Evolutionary conservation across 176 grass and related monocot species (phyloP), one percentile per base, ranked within the genome.

Genomic region (Oryza coarctata): DNA sequence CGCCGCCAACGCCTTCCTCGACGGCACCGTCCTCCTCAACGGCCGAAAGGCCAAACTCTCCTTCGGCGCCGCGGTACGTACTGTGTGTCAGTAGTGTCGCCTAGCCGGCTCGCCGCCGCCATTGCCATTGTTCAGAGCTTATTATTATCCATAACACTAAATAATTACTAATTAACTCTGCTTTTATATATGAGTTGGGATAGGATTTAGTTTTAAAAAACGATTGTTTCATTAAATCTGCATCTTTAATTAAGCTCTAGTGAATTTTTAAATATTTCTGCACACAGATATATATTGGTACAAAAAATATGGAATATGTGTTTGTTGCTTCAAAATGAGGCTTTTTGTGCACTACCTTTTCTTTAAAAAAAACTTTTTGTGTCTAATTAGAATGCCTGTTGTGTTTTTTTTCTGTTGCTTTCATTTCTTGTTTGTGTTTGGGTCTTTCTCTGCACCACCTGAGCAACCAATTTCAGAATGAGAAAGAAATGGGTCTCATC

Each of bases 41-140:
- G 96, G 96, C 15, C 89, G 96, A 45, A 99, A 99, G 80, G 75
- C 90, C 68, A 99, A 95, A 60, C 89, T 99, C 58, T 99, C 93
- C 79, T 99, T 99, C 61, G 93, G 96, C 32, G 87, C 93, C 58
- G 96, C 96, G 77, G 96, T 99, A 63, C 83, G 86, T 29, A 3
- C 63, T 33, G 1, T 9, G 17, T 18, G 18, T 22, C 12, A 10
- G 0, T 39, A 10, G 32, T 36, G 35, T 36, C 35, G 6, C 35
- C 32, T 33, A 0, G 35, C 5, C 35, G 35, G 4, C 38, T 29
- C 30, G 3, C 20, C 34, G 45, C 63, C 27, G 44, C 30, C 58
- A 12, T 3, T 29, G 30, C 20, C 75, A 34, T 7, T 22, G 68
- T 14, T 22, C 23, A 26, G 2, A 70, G 0, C 35, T 11, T 68